A percentile compares a stretch with the other conserved stretches of the same genome.
Evolutionary conservation across 371 early-diverging fungal species (phyloP).

Genomic region (Mucor ambiguus): DNA sequence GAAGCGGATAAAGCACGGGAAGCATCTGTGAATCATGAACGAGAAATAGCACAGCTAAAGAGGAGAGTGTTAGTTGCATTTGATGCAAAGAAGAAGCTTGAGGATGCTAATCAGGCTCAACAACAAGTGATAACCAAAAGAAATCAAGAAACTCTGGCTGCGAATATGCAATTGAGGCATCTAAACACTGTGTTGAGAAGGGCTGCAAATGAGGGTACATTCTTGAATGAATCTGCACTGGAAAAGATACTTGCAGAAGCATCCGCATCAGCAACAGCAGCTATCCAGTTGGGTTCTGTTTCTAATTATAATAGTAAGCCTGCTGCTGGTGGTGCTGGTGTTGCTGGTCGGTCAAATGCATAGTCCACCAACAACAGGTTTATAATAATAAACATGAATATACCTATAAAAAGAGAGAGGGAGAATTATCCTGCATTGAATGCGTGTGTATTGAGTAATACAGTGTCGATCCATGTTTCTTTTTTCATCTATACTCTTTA

Average conservation of each 20-base stretch:
- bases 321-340: not conserved
- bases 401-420: not conserved
- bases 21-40: slow-evolving; percentile 50
- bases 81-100: slow-evolving; percentile 69
- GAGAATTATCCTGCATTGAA: not conserved
- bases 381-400: not conserved
- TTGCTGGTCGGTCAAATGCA: not conserved
- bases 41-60: slow-evolving; percentile 68
- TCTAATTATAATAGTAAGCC: not conserved
- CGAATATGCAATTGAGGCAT: slow-evolving; percentile 33
- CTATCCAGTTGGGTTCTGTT: not conserved
- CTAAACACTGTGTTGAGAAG: slow-evolving; percentile 29
- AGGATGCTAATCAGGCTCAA: slow-evolving; percentile 62
- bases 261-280: not conserved
- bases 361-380: not conserved
- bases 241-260: slow-evolving; percentile 27
- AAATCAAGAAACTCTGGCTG: slow-evolving; percentile 45
- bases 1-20: slow-evolving; percentile 66
- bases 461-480: slow-evolving; percentile 1
- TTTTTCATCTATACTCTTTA: slow-evolving; percentile 1
- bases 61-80: slow-evolving; percentile 54
- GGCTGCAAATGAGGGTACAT: slow-evolving; percentile 38
- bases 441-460: not conserved
- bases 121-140: slow-evolving; percentile 47
- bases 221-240: slow-evolving; percentile 36